Conservation (phyloP, 768 basidiomycete genomes). For the Leucocoprinus leucothites region DNA sequence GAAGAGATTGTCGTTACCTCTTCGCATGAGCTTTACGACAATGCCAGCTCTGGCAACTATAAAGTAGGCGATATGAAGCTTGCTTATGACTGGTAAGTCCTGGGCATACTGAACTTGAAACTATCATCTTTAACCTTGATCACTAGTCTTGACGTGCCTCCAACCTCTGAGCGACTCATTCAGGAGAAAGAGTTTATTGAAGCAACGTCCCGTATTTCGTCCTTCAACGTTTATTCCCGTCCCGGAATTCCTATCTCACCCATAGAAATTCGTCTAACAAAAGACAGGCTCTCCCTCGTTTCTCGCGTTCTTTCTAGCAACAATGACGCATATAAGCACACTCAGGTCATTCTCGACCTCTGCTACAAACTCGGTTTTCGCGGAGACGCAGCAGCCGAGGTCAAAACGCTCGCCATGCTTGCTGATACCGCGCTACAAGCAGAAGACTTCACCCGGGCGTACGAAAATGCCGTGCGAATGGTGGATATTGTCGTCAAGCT, state of each 20-base stretch:
- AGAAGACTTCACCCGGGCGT: slow-evolving; percentile 76
- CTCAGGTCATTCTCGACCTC: slow-evolving; percentile 89
- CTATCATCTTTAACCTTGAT: not conserved
- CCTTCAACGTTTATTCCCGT: slow-evolving; percentile 79
- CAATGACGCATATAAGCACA: slow-evolving; percentile 85
- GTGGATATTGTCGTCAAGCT: slow-evolving; percentile 57
- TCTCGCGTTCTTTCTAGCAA: slow-evolving; percentile 84
- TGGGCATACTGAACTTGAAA: slow-evolving; percentile 7
- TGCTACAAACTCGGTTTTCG: slow-evolving; percentile 84
- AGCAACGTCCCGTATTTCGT: slow-evolving; percentile 92
- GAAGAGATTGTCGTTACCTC: slow-evolving; percentile 81
- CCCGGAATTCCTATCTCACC: slow-evolving; percentile 81
- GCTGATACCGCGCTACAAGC: slow-evolving; percentile 81
- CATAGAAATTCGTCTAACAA: slow-evolving; percentile 89
- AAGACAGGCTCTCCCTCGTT: slow-evolving; percentile 85
- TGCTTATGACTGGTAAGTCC: slow-evolving; percentile 88
- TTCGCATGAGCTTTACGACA: slow-evolving; percentile 92
- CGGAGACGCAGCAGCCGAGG: slow-evolving; percentile 69
- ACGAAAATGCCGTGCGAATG: slow-evolving; percentile 71
- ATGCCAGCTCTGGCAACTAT: slow-evolving; percentile 88
- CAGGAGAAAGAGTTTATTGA: slow-evolving; percentile 92
- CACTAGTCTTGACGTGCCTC: slow-evolving; percentile 72
- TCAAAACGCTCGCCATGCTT: slow-evolving; percentile 86
- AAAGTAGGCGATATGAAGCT: slow-evolving; percentile 94
- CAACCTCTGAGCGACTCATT: slow-evolving; percentile 53